Evolutionary conservation across 192 early-diverging fungal species (phyloP).

Genomic region (Rhizoclosmatium globosum): DNA sequence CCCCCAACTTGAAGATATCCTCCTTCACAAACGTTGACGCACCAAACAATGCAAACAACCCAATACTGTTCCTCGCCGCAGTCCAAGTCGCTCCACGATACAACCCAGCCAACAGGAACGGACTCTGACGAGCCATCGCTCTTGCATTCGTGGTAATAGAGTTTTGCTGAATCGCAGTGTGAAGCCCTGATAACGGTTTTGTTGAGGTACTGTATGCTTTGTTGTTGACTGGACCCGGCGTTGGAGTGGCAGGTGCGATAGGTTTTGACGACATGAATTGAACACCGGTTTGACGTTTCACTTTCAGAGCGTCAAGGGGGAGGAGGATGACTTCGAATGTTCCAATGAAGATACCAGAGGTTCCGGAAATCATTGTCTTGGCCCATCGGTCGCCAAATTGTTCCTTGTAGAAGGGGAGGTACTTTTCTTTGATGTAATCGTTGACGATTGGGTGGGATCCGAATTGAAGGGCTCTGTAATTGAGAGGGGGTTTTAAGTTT

Average conservation of each 20-base stretch:
- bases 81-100: constrained; percentile 87
- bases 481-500: background rate
- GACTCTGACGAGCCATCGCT: background rate
- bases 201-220: background rate
- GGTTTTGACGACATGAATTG: constrained; percentile 42
- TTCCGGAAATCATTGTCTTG: constrained; percentile 62
- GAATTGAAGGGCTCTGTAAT: constrained; percentile 59
- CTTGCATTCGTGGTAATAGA: background rate
- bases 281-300: constrained; percentile 88
- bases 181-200: background rate
- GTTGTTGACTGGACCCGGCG: background rate
- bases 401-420: constrained; percentile 68
- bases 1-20: constrained; percentile 77
- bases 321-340: constrained; percentile 91
- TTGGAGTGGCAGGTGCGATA: background rate
- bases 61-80: constrained; percentile 87
- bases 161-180: constrained; percentile 20
- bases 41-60: constrained; percentile 93
- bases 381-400: constrained; percentile 87
- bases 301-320: constrained; percentile 92
- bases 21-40: constrained; percentile 91
- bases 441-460: constrained; percentile 92
- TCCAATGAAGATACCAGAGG: constrained; percentile 76
- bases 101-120: constrained; percentile 16
- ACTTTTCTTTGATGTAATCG: constrained; percentile 77